Base-by-base conservation (phyloP, 495 filamentous ascomycete species). In the Geopyxis carbonaria region DNA sequence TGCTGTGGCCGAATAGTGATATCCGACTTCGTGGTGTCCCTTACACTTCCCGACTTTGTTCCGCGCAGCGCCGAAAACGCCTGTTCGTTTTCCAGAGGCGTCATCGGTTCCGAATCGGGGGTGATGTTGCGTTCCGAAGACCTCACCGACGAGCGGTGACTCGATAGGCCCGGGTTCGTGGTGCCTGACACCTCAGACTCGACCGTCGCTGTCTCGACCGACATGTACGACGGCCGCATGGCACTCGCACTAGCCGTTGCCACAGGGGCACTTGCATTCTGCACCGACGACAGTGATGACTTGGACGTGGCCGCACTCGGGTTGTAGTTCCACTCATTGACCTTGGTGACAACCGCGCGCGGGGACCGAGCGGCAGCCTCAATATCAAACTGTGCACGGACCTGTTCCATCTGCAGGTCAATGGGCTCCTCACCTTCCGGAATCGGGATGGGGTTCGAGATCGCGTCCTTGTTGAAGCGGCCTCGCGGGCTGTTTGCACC, bases 291-390 rank as follows among this genome's bases (percentile, higher is more conserved):
- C n/a, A n/a, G n/a, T n/a, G n/a, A n/a, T n/a, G n/a, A n/a, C n/a
- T n/a, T n/a, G n/a, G 36, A 39, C 15, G 23, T 39, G n/a, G 36
- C 36, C 7, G 36, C 36, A 6, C 23, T 28, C 2, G 36, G 36
- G 24, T 39, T 28, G 24, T 39, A 39, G 16, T 30, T 27, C 36
- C 36, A 39, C 9, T 28, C 36, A 14, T 39, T 25, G 11, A 39
- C 36, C 36, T 39, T 39, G n/a, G 16, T 25, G 2, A 15, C 15
- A 22, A 36, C 14, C 24, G 6, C 23, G 16, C n/a, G 13, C 10
- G 9, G 24, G 5, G 24, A 9, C 2, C 22, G 36, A 2, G 36
- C 10, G 5, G 7, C 31, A 23, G 14, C 23, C 24, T 39, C 36
- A 2, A n/a, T 30, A 4, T 39, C 36, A 27, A 39, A 39, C 36